Evolutionary conservation across 2,329 filamentous ascomycete genomes (phyloP).

Genomic region (Hypoxylon sp.): DNA sequence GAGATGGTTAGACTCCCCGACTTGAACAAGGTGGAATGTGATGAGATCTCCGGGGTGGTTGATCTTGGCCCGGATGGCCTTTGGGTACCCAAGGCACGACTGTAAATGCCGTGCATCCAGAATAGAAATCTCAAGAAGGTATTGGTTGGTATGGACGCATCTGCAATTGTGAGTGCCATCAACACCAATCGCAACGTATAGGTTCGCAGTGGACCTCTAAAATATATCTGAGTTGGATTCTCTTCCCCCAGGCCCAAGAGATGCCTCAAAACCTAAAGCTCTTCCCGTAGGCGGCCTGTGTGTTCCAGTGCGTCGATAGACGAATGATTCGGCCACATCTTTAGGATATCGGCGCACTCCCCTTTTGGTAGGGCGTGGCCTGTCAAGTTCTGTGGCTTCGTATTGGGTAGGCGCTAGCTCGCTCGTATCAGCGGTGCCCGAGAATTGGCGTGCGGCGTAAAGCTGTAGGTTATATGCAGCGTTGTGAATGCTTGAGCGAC

Average conservation of each 20-base stretch:
- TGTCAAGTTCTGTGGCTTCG: background rate
- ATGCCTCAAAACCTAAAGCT: constrained; percentile 1
- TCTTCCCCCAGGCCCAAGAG: background rate
- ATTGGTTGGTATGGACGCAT: background rate
- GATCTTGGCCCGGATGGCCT: background rate
- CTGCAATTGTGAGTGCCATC: background rate
- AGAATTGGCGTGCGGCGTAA: background rate
- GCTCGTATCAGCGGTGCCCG: background rate
- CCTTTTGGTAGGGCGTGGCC: background rate
- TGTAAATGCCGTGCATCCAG: background rate
- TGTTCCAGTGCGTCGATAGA: background rate
- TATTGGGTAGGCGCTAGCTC: background rate
- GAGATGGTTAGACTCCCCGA: background rate
- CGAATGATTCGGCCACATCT: background rate
- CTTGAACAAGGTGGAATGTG: background rate
- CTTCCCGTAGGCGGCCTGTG: background rate
- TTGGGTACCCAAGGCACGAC: background rate
- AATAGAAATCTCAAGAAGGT: background rate
- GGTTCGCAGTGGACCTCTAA: background rate
- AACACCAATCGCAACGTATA: background rate
- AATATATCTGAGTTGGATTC: background rate
- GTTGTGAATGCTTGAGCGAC: background rate
- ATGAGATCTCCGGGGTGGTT: background rate
- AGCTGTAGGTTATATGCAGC: background rate
- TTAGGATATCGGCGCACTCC: background rate